Conservation (phyloP, 1,139 yeast genomes). For the Pichia sp. region DNA sequence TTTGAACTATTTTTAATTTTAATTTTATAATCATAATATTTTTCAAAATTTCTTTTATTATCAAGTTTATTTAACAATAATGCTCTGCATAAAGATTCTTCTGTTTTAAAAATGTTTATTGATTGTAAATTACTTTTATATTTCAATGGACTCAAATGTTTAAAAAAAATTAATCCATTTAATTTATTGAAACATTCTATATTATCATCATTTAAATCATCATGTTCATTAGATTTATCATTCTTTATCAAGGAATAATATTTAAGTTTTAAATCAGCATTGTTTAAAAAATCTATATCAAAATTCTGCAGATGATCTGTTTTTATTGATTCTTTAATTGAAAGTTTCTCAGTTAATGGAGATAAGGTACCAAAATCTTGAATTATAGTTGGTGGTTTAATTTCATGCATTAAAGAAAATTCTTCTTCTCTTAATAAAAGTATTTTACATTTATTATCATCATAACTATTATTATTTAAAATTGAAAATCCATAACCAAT, state of each 20-base stretch:
- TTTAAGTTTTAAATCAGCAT: constrained; percentile 1
- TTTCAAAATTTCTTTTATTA: constrained; percentile 18
- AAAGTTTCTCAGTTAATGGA: constrained; percentile 29
- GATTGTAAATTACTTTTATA: background rate
- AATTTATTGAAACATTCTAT: background rate
- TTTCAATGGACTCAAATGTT: background rate
- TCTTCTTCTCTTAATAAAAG: constrained; percentile 49
- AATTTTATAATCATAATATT: constrained; percentile 27
- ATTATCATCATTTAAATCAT: constrained; percentile 3
- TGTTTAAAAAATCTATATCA: background rate
- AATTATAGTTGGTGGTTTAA: constrained; percentile 39
- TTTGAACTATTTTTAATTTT: constrained; percentile 19
- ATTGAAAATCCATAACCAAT: constrained; percentile 11
- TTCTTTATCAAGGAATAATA: background rate
- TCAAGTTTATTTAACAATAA: background rate
- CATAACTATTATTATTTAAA: background rate
- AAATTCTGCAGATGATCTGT: background rate
- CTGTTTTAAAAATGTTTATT: constrained; percentile 17
- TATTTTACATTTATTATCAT: constrained; percentile 2
- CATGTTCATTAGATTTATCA: background rate
- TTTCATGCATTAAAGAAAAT: constrained; percentile 45
- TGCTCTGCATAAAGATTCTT: background rate
- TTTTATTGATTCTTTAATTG: constrained; percentile 2
- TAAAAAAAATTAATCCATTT: constrained; percentile 1
- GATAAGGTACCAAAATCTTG: constrained; percentile 48